Evolutionary conservation across 2,329 filamentous ascomycete genomes (phyloP).

Genomic region (Drechslerella coelobrocha): DNA sequence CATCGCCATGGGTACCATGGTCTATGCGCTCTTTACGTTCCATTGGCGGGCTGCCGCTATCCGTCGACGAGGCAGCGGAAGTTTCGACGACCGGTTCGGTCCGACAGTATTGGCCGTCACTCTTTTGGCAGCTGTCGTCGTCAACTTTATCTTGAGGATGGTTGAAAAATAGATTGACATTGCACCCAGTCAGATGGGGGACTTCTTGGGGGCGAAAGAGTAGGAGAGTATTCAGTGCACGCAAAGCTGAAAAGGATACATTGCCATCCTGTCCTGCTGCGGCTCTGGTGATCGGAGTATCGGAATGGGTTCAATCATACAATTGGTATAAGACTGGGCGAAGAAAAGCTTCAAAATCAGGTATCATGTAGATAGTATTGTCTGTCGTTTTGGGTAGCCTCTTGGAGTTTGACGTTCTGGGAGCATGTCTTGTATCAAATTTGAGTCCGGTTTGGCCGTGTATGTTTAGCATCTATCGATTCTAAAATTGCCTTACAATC

Average conservation of each 20-base stretch:
- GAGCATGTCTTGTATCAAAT: neutral
- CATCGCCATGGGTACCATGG: conserved; percentile 92
- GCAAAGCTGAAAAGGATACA: too few species aligned
- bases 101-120: conserved; percentile 89
- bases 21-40: conserved; percentile 93
- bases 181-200: too few species aligned
- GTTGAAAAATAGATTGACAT: conserved; percentile 37
- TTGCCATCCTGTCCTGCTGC: too few species aligned
- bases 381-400: neutral
- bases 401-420: neutral
- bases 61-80: conserved; percentile 84
- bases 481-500: neutral
- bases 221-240: neutral
- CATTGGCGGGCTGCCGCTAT: conserved; percentile 97
- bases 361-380: conserved; percentile 37
- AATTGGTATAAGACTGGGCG: neutral
- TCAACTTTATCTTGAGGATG: conserved; percentile 90
- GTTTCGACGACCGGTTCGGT: conserved; percentile 94
- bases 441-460: neutral
- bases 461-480: neutral
- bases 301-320: neutral
- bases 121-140: conserved; percentile 84
- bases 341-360: neutral
- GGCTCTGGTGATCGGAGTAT: neutral
- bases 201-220: conserved; percentile 8